Base-by-base conservation (phyloP, 768 basidiomycete genomes). In the Antrodiella citrinella region DNA sequence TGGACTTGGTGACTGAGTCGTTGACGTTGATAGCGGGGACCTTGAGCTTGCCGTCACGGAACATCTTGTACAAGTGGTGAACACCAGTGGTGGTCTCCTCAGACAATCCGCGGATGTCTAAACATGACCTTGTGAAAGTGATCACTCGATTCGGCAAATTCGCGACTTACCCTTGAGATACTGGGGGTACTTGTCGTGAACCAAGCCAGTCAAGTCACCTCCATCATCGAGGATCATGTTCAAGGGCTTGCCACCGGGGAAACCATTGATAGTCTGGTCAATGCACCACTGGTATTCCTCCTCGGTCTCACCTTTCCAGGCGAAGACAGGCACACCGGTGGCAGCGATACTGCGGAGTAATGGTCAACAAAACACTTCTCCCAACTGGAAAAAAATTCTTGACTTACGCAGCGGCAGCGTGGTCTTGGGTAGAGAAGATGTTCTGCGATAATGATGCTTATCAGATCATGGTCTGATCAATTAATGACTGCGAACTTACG, bases 181-280 rank as follows among this genome's bases (percentile, higher is more conserved):
- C 62, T 98, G 89, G 47, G 96, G 86, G 77, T 81, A 96, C 69
- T 96, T 97, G 57, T 97, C 87, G 70, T 99, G 96, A 48, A 98
- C 93, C 55, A 97, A 76, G 58, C 67, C 81, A 57, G 96, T 99
- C 51, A 99, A 79, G 64, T 99, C 96, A 67, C 96, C 95, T 60
- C 96, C 96, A 67, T 99, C 96, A 62, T 99, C 96, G 65, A 98
- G 82, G 68, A 99, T 98, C 94, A 99, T 86, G 83, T 99, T 99
- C 63, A 95, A 71, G 47, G 86, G 65, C 69, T 94, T 73, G 58
- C 86, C 86, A 54, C 73, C 82, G 21, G 84, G 71, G 80, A 99
- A 99, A n/a, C 81, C 89, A 58, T 80, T 68, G 57, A 99, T 68
- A 44, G 91, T 89, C 72, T 99, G 96, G 64, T 98, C 92, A 59